Conservation (phyloP, 225 moss, liverwort and hornwort genomes). For the Pseudoscleropodium purum region DNA sequence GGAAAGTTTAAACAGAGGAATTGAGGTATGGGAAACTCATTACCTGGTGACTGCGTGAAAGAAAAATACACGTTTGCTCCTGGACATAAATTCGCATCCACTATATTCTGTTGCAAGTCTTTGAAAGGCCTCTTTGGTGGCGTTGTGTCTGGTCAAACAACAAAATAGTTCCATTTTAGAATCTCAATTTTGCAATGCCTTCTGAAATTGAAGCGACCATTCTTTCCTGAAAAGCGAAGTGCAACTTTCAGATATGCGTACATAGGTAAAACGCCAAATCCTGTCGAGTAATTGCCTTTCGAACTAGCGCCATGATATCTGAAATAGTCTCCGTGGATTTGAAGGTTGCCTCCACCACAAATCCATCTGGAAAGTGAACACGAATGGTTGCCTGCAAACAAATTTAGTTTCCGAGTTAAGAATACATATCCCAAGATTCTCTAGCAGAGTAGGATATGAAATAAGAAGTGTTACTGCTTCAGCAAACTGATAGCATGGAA, state of each 20-base stretch:
- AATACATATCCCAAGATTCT: not conserved
- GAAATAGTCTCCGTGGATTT: slow-evolving; percentile 63
- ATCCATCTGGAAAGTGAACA: slow-evolving; percentile 88
- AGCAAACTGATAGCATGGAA: not conserved
- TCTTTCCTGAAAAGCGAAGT: not conserved
- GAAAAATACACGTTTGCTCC: slow-evolving; percentile 82
- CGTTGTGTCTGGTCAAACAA: slow-evolving; percentile 58
- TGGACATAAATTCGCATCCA: slow-evolving; percentile 69
- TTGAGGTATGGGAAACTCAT: not conserved
- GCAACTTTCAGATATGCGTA: slow-evolving; percentile 16
- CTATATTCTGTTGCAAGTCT: slow-evolving; percentile 67
- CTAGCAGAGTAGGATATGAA: not conserved
- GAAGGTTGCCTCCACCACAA: slow-evolving; percentile 71
- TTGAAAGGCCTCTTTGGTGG: slow-evolving; percentile 79
- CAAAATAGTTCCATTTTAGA: not conserved
- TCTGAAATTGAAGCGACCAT: not conserved
- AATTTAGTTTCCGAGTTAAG: not conserved
- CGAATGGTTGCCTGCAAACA: slow-evolving; percentile 68
- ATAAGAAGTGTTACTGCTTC: not conserved
- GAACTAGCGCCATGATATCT: slow-evolving; percentile 62
- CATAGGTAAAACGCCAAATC: slow-evolving; percentile 63
- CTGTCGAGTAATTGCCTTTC: slow-evolving; percentile 56
- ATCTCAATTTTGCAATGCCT: not conserved
- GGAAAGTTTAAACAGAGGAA: not conserved
- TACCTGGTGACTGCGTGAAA: slow-evolving; percentile 52